A percentile compares a stretch with the other conserved stretches of the same genome.
Evolutionary conservation across 768 basidiomycete genomes (phyloP).

Genomic region (Lentinula edodes): DNA sequence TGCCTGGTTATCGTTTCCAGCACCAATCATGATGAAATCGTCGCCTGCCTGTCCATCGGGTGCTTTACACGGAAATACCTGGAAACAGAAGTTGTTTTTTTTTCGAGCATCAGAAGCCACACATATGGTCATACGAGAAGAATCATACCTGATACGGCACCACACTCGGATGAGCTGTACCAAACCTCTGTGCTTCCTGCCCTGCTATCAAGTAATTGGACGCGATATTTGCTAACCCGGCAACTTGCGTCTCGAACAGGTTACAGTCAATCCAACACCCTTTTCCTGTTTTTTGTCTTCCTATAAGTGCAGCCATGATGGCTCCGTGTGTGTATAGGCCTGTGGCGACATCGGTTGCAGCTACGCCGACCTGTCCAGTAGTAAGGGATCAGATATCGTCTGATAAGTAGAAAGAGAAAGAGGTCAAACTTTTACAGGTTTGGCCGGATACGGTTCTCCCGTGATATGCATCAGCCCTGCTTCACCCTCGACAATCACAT

Average conservation of each 20-base stretch:
- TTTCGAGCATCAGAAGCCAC: not conserved
- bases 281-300: conserved; percentile 75
- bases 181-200: conserved; percentile 76
- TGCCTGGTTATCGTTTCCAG: conserved; percentile 86
- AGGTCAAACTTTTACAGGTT: not conserved
- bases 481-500: conserved; percentile 83
- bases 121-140: too few species aligned
- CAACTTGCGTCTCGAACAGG: conserved; percentile 90
- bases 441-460: conserved; percentile 19
- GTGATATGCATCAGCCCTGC: conserved; percentile 95
- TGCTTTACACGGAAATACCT: conserved; percentile 69
- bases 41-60: conserved; percentile 25
- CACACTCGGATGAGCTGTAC: conserved; percentile 92
- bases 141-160: conserved; percentile 69
- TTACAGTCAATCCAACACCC: conserved; percentile 93
- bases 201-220: conserved; percentile 90
- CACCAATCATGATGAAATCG: conserved; percentile 91
- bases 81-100: not conserved
- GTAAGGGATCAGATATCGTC: conserved; percentile 69
- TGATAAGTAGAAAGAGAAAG: conserved; percentile 18
- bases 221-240: conserved; percentile 87
- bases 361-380: conserved; percentile 86
- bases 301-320: conserved; percentile 85
- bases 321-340: conserved; percentile 90
- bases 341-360: conserved; percentile 85